phyloP scores from a whole-genome alignment of 768 basidiomycete species.

The Pisolithus albus region DNA sequence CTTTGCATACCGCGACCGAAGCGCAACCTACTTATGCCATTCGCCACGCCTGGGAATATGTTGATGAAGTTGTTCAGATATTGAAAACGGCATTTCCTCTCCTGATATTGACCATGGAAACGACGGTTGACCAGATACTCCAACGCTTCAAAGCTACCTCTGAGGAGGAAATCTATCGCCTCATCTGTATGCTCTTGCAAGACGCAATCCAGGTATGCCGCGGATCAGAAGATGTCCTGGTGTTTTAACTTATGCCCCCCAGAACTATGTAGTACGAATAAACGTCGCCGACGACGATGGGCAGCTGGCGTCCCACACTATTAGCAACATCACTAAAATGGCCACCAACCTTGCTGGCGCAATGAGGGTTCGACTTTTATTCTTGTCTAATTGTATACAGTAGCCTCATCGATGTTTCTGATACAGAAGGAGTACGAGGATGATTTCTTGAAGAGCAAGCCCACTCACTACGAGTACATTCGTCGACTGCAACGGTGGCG shows the following conservation, averaged over 20 bases:
- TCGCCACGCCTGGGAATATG: conserved; percentile 79
- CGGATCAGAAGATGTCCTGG: not conserved
- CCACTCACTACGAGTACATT: conserved; percentile 81
- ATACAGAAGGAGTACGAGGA: conserved; percentile 81
- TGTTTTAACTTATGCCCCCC: not conserved
- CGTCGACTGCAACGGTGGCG: conserved; percentile 88
- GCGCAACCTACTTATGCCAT: conserved; percentile 27
- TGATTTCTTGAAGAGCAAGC: conserved; percentile 78
- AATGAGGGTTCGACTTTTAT: conserved; percentile 43
- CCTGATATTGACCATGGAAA: conserved; percentile 91
- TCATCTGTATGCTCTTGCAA: conserved; percentile 78
- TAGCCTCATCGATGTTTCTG: not conserved
- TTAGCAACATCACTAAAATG: conserved; percentile 53
- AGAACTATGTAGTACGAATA: conserved; percentile 70
- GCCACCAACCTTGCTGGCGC: conserved; percentile 49
- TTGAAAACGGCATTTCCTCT: conserved; percentile 96
- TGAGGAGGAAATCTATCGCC: conserved; percentile 93
- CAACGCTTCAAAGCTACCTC: conserved; percentile 80
- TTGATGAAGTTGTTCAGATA: conserved; percentile 90
- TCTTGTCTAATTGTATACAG: not conserved
- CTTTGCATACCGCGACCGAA: conserved; percentile 13
- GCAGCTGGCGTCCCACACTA: conserved; percentile 46
- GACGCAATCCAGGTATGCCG: conserved; percentile 74
- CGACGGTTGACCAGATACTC: conserved; percentile 91
- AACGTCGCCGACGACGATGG: conserved; percentile 64